phyloP scores from a whole-genome alignment of 1,284 basidiomycete genomes.

The Trametes hirsuta region DNA sequence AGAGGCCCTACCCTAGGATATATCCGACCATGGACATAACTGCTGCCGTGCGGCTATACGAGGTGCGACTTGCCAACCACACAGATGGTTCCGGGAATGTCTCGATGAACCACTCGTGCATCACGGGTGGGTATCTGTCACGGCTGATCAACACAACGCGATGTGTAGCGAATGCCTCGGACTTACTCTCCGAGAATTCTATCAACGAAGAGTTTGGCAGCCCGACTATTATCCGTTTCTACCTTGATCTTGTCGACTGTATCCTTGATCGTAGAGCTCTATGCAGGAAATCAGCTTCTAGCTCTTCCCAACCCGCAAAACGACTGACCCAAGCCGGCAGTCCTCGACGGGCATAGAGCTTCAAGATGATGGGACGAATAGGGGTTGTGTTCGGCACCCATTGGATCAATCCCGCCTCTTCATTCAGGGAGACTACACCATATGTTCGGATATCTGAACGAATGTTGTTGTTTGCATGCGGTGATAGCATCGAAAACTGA shows the following conservation, averaged over 20 bases:
- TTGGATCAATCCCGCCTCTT: slow-evolving; percentile 97
- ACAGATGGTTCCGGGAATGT: slow-evolving; percentile 96
- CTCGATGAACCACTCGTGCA: slow-evolving; percentile 97
- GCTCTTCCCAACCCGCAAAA: background rate
- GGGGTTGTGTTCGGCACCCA: slow-evolving; percentile 97
- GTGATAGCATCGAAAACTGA: background rate
- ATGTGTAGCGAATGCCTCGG: background rate
- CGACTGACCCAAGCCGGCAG: slow-evolving; percentile 65
- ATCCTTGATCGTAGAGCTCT: slow-evolving; percentile 53
- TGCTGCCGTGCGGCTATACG: slow-evolving; percentile 89
- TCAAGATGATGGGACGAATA: slow-evolving; percentile 78
- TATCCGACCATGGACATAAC: slow-evolving; percentile 99
- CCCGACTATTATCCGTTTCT: slow-evolving; percentile 47
- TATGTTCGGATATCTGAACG: slow-evolving; percentile 90
- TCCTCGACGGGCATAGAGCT: slow-evolving; percentile 70
- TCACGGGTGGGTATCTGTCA: slow-evolving; percentile 78
- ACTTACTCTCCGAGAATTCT: slow-evolving; percentile 66
- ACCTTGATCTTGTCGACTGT: slow-evolving; percentile 63
- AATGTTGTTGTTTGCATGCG: slow-evolving; percentile 5
- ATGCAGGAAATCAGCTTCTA: slow-evolving; percentile 25
- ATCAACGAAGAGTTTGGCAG: slow-evolving; percentile 61
- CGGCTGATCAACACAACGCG: background rate
- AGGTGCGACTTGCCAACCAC: slow-evolving; percentile 89
- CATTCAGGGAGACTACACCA: slow-evolving; percentile 94
- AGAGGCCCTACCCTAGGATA: slow-evolving; percentile 79